Evolutionary conservation across 192 early-diverging fungal genomes (phyloP), one percentile per base, ranked within the genome.

Genomic region (Chytriomyces sp.): DNA sequence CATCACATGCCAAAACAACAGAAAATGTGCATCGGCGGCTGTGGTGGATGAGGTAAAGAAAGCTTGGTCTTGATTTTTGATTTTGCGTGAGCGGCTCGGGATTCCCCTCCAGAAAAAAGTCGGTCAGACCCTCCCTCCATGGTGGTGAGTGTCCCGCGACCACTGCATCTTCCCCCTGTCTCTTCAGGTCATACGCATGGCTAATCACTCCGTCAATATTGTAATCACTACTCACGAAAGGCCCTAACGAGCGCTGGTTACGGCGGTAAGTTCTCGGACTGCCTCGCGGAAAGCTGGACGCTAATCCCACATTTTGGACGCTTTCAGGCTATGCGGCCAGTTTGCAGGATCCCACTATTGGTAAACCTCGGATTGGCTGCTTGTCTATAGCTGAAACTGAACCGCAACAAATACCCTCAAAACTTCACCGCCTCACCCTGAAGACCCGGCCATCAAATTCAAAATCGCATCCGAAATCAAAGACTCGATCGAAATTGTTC

Each of bases 401-500:
- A 49, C 22, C 22, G n/a, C n/a, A n/a, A n/a, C n/a, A n/a, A n/a
- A n/a, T n/a, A n/a, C n/a, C n/a, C n/a, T n/a, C n/a, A n/a, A n/a
- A n/a, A n/a, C n/a, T n/a, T n/a, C n/a, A n/a, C n/a, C 44, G 22
- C 14, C 56, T 14, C 19, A 58, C 63, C 30, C 4, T n/a, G n/a
- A 77, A 89, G 91, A 85, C 62, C 52, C 79, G 17, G 82, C 82
- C 65, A 83, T 93, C 34, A 96, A 95, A 75, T 77, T 90, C 40
- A 89, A 88, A 28, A 93, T 94, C 67, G 91, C 91, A 2, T 88
- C 80, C 55, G 95, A 96, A 73, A 82, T 99, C 3, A 81, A 92
- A 70, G 95, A 99, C 70, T 92, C 92, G 31, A 90, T 97, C 2
- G 96, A 99, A 76, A 82, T 92, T 36, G 90, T 92, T 61, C 96